phyloP scores from a whole-genome alignment of 805 yeast genomes.

The Spathaspora gorwiae region DNA sequence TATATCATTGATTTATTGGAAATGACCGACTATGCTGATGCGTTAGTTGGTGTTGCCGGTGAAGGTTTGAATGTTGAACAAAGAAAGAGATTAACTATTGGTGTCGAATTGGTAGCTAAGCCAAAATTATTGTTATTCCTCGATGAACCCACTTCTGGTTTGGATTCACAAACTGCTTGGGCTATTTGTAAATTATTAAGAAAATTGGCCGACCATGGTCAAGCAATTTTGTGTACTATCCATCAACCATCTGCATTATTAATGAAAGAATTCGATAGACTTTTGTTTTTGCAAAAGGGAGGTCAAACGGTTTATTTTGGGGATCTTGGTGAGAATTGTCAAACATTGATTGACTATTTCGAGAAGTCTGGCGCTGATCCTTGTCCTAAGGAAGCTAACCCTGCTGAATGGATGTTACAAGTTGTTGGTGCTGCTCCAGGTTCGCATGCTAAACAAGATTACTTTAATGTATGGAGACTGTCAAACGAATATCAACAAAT shows the following conservation, averaged over 20 bases:
- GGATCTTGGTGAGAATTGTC: constrained; percentile 62
- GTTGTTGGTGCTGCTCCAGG: constrained; percentile 80
- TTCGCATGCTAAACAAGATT: constrained; percentile 62
- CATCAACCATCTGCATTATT: constrained; percentile 80
- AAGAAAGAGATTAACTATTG: constrained; percentile 35
- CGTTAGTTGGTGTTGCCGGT: constrained; percentile 73
- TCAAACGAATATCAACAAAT: constrained; percentile 59
- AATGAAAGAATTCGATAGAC: constrained; percentile 69
- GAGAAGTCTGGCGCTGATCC: constrained; percentile 59
- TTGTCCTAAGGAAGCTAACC: constrained; percentile 30
- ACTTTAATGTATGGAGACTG: constrained; percentile 66
- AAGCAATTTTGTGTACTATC: constrained; percentile 50
- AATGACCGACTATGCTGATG: constrained; percentile 67
- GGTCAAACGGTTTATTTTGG: constrained; percentile 78
- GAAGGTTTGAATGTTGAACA: constrained; percentile 45
- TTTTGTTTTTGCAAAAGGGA: constrained; percentile 60
- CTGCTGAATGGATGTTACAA: constrained; percentile 82
- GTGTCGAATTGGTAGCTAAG: constrained; percentile 37
- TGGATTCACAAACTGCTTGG: constrained; percentile 41
- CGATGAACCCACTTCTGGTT: constrained; percentile 41
- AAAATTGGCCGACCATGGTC: constrained; percentile 35
- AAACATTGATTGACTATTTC: constrained; percentile 54
- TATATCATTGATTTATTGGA: constrained; percentile 60
- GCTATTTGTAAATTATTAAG: constrained; percentile 35
- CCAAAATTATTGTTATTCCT: constrained; percentile 26